Evolutionary conservation across 2,329 filamentous ascomycete species (phyloP), one percentile per base, ranked within the genome.

Genomic region (Chaetothyriales sp.): DNA sequence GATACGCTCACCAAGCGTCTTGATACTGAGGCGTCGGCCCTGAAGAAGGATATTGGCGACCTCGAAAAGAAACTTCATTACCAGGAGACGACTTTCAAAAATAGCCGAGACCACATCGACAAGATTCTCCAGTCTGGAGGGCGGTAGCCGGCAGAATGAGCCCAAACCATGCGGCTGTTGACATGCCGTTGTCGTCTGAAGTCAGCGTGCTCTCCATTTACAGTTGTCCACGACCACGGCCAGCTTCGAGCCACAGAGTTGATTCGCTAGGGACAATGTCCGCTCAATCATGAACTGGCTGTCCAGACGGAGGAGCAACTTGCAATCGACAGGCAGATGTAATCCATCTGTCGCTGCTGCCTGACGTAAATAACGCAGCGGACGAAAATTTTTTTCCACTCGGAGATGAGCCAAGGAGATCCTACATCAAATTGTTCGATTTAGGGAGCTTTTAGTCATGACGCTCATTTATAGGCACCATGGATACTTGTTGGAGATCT

Each of bases 21-120:
- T 52, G 76, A 82, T 40, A 72, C 75, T 45, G 89, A 95, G 70
- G 82, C 82, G 52, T 79, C 83, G 62, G 81, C 83, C 49, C 71
- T 90, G 56, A 84, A 89, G 62, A 75, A 77, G 25, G 90, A 95
- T 61, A 81, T 95, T 55, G 77, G 85, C 43, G 84, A 83, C 58
- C 71, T 97, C 58, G 82, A 86, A 60, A 94, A 97, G 77, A 89
- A 87, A 68, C 74, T 95, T 62, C 81, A 90, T 61, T 97, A 95
- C 65, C 76, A 97, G 45, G 90, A 97, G 73, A 94, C 88, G 53
- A 97, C 92, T 48, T 85, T 88, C 66, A 89, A 94, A 73, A 98
- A 97, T 65, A 95, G 89, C 69, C 82, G 85, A 61, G 82, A 89
- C 60, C 88, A 95, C 64, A 84, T 97, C 60, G 85, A 95, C 66